These are phyloP conservation scores for Mycena latifolia DNA, from an alignment of 768 basidiomycete species.

Conservation along the genomic window DNA sequence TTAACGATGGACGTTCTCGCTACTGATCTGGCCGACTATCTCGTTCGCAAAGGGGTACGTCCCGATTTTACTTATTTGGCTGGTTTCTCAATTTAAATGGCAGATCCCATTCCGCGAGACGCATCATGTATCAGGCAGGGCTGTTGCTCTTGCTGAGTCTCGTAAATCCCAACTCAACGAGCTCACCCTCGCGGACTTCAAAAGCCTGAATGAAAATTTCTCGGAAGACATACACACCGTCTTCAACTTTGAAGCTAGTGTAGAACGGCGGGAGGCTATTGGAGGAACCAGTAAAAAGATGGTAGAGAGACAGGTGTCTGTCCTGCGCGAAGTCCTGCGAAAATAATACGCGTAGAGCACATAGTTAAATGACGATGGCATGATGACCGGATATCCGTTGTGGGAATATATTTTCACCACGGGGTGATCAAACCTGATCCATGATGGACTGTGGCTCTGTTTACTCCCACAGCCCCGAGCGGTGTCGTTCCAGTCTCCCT, in stretches of 20 bases:
- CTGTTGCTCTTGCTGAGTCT: slow-evolving; percentile 94
- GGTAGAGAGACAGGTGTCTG: slow-evolving; percentile 86
- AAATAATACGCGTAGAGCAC: slow-evolving; percentile 41
- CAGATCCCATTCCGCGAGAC: slow-evolving; percentile 99
- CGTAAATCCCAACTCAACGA: slow-evolving; percentile 85
- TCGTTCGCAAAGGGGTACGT: slow-evolving; percentile 97
- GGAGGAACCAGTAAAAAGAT: slow-evolving; percentile 91
- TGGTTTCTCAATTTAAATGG: slow-evolving; percentile 6
- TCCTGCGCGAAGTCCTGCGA: slow-evolving; percentile 71
- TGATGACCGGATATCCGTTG: too few species aligned
- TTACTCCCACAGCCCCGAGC: slow-evolving; percentile 10
- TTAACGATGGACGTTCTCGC: slow-evolving; percentile 98
- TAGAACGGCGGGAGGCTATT: slow-evolving; percentile 92
- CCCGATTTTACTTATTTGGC: slow-evolving; percentile 14
- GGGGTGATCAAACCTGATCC: too few species aligned
- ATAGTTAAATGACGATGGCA: slow-evolving; percentile 26
- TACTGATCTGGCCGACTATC: slow-evolving; percentile 98
- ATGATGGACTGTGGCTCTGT: too few species aligned
- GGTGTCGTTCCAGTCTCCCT: not conserved
- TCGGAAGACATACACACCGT: slow-evolving; percentile 83
- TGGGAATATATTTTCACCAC: too few species aligned
- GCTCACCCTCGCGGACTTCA: slow-evolving; percentile 84
- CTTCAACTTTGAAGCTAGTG: slow-evolving; percentile 96
- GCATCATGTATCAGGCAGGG: slow-evolving; percentile 97
- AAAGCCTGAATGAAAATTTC: slow-evolving; percentile 81